Evolutionary conservation across 257 asterid species (phyloP).

Genomic region (Handroanthus guayacan): DNA sequence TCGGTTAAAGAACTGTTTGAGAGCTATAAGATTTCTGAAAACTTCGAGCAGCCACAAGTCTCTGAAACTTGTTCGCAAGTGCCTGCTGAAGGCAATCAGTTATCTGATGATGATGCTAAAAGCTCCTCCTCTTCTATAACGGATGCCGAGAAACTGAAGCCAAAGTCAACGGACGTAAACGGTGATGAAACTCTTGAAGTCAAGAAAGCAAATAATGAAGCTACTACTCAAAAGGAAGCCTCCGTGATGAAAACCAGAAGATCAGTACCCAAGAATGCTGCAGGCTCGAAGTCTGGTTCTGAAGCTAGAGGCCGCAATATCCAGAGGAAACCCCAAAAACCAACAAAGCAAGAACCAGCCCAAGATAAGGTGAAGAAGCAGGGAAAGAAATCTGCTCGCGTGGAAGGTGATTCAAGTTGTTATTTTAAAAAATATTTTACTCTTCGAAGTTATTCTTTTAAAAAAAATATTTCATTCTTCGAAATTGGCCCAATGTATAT

Average conservation of each 20-base stretch:
- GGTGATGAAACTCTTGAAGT: constrained; percentile 44
- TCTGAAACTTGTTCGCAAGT: constrained; percentile 66
- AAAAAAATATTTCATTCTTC: background rate
- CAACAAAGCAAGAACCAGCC: constrained; percentile 55
- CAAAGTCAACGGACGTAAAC: constrained; percentile 44
- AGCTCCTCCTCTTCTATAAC: constrained; percentile 65
- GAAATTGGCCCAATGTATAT: background rate
- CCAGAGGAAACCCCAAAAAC: constrained; percentile 60
- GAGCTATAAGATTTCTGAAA: constrained; percentile 67
- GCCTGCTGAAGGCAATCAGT: constrained; percentile 60
- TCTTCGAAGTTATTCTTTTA: background rate
- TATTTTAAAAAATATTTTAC: background rate
- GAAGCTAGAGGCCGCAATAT: constrained; percentile 49
- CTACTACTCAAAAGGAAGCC: constrained; percentile 41
- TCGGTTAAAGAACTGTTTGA: constrained; percentile 66
- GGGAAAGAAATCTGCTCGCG: constrained; percentile 57
- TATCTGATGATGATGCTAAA: constrained; percentile 70
- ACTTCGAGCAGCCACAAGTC: constrained; percentile 54
- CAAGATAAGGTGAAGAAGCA: constrained; percentile 55
- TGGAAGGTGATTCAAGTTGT: constrained; percentile 52
- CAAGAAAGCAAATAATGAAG: constrained; percentile 46
- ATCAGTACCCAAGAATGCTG: constrained; percentile 50
- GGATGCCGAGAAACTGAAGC: constrained; percentile 55
- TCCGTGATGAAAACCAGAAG: constrained; percentile 46
- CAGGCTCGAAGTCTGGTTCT: constrained; percentile 46